Conservation (phyloP, 1,284 basidiomycete genomes). For the Marasmius tenuissimus region DNA sequence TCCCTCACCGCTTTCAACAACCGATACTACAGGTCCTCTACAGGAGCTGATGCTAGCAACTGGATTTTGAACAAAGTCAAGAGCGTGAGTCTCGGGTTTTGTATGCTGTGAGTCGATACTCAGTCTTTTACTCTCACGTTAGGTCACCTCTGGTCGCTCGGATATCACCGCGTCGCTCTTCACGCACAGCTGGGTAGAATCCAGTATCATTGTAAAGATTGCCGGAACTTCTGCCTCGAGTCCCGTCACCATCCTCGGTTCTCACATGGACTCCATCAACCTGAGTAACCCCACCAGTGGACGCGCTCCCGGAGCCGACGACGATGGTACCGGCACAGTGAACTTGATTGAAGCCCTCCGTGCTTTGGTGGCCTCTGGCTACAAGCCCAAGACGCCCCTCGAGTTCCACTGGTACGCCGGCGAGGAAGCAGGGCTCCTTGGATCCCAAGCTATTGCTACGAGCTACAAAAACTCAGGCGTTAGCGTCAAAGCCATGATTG, state of each 20-base stretch:
- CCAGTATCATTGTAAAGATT: not conserved
- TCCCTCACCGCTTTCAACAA: constrained; percentile 44
- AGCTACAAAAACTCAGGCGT: constrained; percentile 39
- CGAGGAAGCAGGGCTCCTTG: constrained; percentile 55
- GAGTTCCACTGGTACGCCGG: constrained; percentile 60
- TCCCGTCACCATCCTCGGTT: constrained; percentile 42
- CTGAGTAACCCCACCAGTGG: constrained; percentile 7
- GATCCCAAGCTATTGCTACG: constrained; percentile 51
- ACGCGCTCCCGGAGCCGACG: constrained; percentile 38
- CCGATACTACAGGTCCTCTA: constrained; percentile 43
- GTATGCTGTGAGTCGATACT: not conserved
- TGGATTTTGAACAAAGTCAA: constrained; percentile 28
- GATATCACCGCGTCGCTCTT: constrained; percentile 1
- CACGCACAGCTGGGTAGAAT: constrained; percentile 1
- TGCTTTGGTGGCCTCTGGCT: constrained; percentile 42
- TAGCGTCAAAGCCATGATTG: constrained; percentile 41
- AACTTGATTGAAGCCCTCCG: constrained; percentile 52
- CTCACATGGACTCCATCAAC: constrained; percentile 30
- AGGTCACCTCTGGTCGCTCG: not conserved
- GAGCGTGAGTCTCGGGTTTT: not conserved
- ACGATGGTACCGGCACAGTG: constrained; percentile 32
- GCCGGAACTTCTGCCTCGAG: not conserved
- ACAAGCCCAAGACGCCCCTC: constrained; percentile 42
- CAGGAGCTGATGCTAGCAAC: constrained; percentile 38
- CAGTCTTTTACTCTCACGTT: too few relatives aligned